These are phyloP conservation scores for Monosporozyma aquatica DNA, from an alignment of 805 yeast genomes.

Conservation along the genomic window DNA sequence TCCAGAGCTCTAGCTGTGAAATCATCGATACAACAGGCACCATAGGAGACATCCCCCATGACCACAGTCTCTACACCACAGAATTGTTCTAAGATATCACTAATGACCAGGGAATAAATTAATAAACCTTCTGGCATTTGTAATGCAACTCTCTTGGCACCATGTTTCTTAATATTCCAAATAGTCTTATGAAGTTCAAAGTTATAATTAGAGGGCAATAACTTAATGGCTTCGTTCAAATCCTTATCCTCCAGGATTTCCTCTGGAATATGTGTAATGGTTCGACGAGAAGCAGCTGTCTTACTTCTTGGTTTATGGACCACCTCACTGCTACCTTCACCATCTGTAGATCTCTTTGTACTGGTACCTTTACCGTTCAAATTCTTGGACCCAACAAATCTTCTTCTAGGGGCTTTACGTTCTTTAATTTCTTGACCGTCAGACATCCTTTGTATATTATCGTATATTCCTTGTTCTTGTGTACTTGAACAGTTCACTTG, in stretches of 20 bases:
- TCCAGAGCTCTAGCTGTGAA: constrained; percentile 86
- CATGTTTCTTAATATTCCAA: constrained; percentile 75
- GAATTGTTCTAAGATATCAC: constrained; percentile 88
- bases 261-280: constrained; percentile 79
- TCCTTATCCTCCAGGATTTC: constrained; percentile 75
- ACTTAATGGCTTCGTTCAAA: constrained; percentile 69
- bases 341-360: constrained; percentile 9
- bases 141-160: constrained; percentile 76
- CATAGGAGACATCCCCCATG: constrained; percentile 98
- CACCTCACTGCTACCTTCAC: constrained; percentile 15
- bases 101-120: constrained; percentile 78
- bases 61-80: constrained; percentile 80
- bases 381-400: constrained; percentile 54
- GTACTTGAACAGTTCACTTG: too few species aligned
- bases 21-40: constrained; percentile 97
- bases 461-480: too few species aligned
- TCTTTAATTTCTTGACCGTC: neutral
- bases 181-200: constrained; percentile 94
- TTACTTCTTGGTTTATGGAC: constrained; percentile 26
- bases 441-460: constrained; percentile 1
- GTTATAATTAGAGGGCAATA: constrained; percentile 85
- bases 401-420: constrained; percentile 35
- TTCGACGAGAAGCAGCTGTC: constrained; percentile 39
- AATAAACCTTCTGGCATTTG: constrained; percentile 97
- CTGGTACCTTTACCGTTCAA: constrained; percentile 20